A percentile compares a stretch with the other conserved stretches of the same genome.
Conservation (phyloP, 2,329 filamentous ascomycete species). For the Fusarium sambucinum region DNA sequence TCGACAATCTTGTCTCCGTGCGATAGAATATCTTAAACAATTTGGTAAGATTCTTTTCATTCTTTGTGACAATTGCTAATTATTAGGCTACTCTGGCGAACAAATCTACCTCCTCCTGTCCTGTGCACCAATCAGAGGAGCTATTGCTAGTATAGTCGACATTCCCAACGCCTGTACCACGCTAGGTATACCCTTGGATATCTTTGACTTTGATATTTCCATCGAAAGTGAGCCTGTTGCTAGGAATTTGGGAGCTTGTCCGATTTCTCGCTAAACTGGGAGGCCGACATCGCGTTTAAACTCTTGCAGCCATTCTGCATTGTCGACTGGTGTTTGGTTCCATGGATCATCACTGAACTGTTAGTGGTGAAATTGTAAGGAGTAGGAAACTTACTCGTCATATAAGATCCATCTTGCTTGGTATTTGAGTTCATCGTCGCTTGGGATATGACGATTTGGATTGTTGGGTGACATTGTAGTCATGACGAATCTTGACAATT, state of each 20-base stretch:
- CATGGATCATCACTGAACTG: conserved; percentile 35
- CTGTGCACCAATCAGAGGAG: conserved; percentile 87
- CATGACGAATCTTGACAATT: conserved; percentile 36
- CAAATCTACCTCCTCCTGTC: conserved; percentile 89
- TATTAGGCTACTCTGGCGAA: conserved; percentile 67
- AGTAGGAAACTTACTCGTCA: conserved; percentile 25
- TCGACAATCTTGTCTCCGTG: conserved; percentile 78
- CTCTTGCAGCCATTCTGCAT: conserved; percentile 38
- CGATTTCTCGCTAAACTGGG: conserved; percentile 24
- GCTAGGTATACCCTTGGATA: conserved; percentile 88
- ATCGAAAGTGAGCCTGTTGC: conserved; percentile 66
- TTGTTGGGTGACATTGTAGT: conserved; percentile 40
- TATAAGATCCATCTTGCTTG: conserved; percentile 40
- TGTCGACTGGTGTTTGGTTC: conserved; percentile 44
- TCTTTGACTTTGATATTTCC: conserved; percentile 93
- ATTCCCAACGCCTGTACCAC: conserved; percentile 94
- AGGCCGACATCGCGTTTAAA: conserved; percentile 43
- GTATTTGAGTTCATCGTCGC: conserved; percentile 36
- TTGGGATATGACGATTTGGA: conserved; percentile 35
- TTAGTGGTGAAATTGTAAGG: neutral
- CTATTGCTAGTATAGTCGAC: conserved; percentile 90
- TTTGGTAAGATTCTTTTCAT: conserved; percentile 43
- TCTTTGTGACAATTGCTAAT: neutral
- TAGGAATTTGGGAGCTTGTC: conserved; percentile 47
- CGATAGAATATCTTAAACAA: conserved; percentile 54